Conservation (phyloP, 345 rosid species). For the thale cress (Arabidopsis thaliana) region TAIR10.1 NC_003076.8:925001-925500, state of each 20-base stretch:
- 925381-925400: too few species aligned
- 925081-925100: background rate
- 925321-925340: background rate
- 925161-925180: background rate
- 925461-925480: background rate
- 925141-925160: background rate
- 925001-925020: slow-evolving; percentile 14
- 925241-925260: background rate
- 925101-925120: background rate
- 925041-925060: slow-evolving; percentile 5
- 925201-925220: too few species aligned
- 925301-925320: too few species aligned
- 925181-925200: background rate
- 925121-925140: background rate
- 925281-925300: too few species aligned
- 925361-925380: too few species aligned
- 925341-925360: too few species aligned
- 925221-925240: background rate
- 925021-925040: slow-evolving; percentile 7
- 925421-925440: too few species aligned
- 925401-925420: too few species aligned
- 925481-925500: background rate
- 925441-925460: too few species aligned
- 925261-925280: background rate
- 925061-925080: background rate